Percentiles rank a stretch among this genome's conserved stretches.
Evolutionary conservation across 129 eudicot genomes (phyloP).

Genomic region (Pulicaria dysenterica): DNA sequence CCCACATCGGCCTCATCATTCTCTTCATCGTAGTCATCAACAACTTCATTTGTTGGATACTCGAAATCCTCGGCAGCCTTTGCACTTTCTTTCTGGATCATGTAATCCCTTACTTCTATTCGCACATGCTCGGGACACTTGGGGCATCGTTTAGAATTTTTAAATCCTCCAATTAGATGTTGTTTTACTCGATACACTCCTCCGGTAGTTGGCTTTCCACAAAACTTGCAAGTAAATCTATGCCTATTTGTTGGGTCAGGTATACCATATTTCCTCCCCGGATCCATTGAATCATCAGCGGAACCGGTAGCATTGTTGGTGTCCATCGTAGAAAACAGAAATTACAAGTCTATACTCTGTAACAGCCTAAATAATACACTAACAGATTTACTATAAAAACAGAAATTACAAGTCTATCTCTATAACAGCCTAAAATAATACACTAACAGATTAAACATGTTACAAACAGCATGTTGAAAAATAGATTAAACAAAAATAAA

Average conservation of each 20-base stretch:
- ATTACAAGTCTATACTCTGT: too few relatives aligned
- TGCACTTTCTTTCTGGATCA: neutral
- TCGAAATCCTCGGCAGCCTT: neutral
- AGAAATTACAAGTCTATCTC: too few relatives aligned
- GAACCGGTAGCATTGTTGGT: neutral
- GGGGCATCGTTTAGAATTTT: neutral
- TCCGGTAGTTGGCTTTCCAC: neutral
- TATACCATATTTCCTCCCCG: neutral
- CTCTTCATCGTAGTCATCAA: neutral
- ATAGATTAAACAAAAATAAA: too few relatives aligned
- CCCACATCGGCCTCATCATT: neutral
- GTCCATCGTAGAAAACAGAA: neutral
- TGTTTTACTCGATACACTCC: neutral
- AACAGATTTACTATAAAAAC: too few relatives aligned
- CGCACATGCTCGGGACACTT: neutral
- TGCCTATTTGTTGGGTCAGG: neutral
- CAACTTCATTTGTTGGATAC: neutral
- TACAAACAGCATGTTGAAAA: slow-evolving; percentile 2
- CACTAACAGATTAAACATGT: too few relatives aligned
- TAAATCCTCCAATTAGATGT: neutral
- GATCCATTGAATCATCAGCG: neutral
- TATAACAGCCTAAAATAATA: too few relatives aligned
- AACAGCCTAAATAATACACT: too few relatives aligned
- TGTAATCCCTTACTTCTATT: neutral
- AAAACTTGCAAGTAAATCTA: neutral